A percentile compares a stretch with the other conserved stretches of the same genome.
Evolutionary conservation across 192 early-diverging fungal genomes (phyloP).

Genomic region (Phycomyces nitens): DNA sequence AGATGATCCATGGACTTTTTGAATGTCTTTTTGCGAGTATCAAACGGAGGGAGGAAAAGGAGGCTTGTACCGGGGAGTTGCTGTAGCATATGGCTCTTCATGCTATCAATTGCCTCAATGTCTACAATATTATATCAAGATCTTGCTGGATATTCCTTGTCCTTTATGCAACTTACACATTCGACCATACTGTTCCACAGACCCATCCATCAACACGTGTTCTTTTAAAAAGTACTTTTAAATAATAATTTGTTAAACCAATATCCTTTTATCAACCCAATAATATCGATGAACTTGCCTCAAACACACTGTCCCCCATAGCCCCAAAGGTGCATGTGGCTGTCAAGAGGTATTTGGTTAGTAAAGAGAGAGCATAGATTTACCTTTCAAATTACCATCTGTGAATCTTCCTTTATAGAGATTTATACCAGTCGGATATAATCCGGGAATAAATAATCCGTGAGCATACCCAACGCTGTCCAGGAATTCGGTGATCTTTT

Average conservation of each 20-base stretch:
- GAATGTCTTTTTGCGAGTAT: neutral
- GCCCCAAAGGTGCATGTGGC: slow-evolving; percentile 34
- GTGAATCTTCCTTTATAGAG: slow-evolving; percentile 9
- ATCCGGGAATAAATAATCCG: slow-evolving; percentile 39
- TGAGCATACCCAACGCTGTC: slow-evolving; percentile 3
- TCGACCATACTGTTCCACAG: slow-evolving; percentile 10
- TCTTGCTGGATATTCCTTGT: too few relatives aligned
- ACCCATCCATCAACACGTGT: slow-evolving; percentile 38
- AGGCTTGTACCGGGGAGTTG: slow-evolving; percentile 12
- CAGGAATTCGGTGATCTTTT: slow-evolving; percentile 15
- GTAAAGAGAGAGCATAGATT: neutral
- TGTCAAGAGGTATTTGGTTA: slow-evolving; percentile 5
- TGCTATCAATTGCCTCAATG: slow-evolving; percentile 23
- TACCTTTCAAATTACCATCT: neutral
- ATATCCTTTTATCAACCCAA: too few relatives aligned
- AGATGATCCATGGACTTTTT: slow-evolving; percentile 26
- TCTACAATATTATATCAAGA: neutral
- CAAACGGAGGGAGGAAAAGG: slow-evolving; percentile 10
- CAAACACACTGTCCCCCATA: slow-evolving; percentile 51
- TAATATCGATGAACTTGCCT: slow-evolving; percentile 35
- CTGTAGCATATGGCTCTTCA: slow-evolving; percentile 23
- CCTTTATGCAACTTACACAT: slow-evolving; percentile 17
- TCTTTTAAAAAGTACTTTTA: slow-evolving; percentile 53
- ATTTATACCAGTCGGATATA: slow-evolving; percentile 54
- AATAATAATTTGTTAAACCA: neutral